phyloP scores from a whole-genome alignment of 1,284 basidiomycete species.

The Malassezia vespertilionis region DNA sequence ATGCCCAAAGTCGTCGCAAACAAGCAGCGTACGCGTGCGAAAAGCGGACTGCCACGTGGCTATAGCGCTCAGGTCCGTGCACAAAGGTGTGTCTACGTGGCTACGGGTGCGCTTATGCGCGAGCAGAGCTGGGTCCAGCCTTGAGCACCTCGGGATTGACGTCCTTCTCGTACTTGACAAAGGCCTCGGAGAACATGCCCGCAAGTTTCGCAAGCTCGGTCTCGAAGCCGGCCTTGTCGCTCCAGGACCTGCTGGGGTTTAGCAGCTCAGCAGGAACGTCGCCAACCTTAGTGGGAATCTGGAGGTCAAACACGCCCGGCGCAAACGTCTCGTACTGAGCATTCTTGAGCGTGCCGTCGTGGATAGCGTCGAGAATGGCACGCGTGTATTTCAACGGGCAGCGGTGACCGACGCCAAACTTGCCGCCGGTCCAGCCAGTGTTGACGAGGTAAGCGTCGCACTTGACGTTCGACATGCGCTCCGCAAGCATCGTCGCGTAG shows the following conservation, averaged over 20 bases:
- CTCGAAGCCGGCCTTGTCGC: conserved; percentile 34
- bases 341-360: conserved; percentile 76
- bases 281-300: conserved; percentile 33
- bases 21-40: too few species aligned
- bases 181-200: conserved; percentile 45
- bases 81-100: background rate
- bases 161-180: conserved; percentile 42
- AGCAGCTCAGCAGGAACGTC: conserved; percentile 36
- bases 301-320: conserved; percentile 36
- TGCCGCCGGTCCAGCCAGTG: conserved; percentile 95
- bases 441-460: conserved; percentile 98
- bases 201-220: conserved; percentile 44
- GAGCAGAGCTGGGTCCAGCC: conserved; percentile 30
- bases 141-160: conserved; percentile 34
- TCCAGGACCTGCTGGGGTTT: conserved; percentile 37
- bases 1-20: conserved; percentile 2
- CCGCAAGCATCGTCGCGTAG: conserved; percentile 94
- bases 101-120: background rate
- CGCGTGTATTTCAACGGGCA: conserved; percentile 59
- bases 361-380: conserved; percentile 90
- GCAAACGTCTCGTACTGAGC: conserved; percentile 73
- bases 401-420: conserved; percentile 59
- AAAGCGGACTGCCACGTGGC: background rate
- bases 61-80: background rate
- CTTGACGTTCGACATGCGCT: conserved; percentile 79